These are phyloP conservation scores for Verbena officinalis DNA, from an alignment of 257 asterid species.

Conservation along the genomic window DNA sequence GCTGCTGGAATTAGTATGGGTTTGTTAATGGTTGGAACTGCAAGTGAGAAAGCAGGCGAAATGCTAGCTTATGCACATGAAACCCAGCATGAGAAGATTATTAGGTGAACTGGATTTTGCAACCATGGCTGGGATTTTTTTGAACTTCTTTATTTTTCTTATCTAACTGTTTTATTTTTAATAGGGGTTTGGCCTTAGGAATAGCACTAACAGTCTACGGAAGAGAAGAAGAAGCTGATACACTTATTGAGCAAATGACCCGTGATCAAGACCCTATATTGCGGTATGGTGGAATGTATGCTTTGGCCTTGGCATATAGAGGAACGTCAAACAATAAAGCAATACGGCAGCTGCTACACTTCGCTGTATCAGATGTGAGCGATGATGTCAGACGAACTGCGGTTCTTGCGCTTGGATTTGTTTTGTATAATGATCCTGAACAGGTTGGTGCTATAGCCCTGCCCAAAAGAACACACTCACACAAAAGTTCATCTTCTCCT, in stretches of 20 bases:
- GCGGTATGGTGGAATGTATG: constrained; percentile 99
- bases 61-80: constrained; percentile 99
- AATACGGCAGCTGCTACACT: constrained; percentile 91
- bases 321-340: constrained; percentile 98
- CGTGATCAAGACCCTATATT: constrained; percentile 96
- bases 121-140: background rate
- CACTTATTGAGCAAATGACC: constrained; percentile 95
- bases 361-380: constrained; percentile 96
- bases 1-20: constrained; percentile 99
- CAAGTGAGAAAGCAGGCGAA: constrained; percentile 90
- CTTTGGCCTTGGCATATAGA: constrained; percentile 93
- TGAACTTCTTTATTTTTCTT: background rate
- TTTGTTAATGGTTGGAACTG: constrained; percentile 95
- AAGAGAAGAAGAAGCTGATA: constrained; percentile 95
- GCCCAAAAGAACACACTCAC: too few relatives aligned
- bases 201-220: constrained; percentile 98
- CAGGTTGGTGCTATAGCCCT: constrained; percentile 60
- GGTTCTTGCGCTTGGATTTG: constrained; percentile 97
- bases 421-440: constrained; percentile 86
- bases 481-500: background rate
- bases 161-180: constrained; percentile 18
- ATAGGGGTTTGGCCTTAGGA: constrained; percentile 94
- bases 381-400: constrained; percentile 98
- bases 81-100: constrained; percentile 96
- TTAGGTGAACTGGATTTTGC: constrained; percentile 55